Evolutionary conservation across 192 early-diverging fungal genomes (phyloP).

Genomic region (Linderina pennispora): DNA sequence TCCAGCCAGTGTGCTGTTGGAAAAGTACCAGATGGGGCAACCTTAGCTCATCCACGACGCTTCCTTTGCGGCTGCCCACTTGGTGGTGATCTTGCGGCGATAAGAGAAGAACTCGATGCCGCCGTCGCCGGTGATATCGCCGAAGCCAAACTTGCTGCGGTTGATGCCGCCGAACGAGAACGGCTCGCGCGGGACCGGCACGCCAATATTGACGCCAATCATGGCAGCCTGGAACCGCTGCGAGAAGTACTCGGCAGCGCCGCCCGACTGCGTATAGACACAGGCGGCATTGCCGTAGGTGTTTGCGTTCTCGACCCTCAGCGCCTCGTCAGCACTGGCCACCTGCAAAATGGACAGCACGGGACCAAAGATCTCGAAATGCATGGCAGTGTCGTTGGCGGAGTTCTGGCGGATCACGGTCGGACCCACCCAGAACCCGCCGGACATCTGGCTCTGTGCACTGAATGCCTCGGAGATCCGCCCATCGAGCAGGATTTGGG

Average conservation of each 20-base stretch:
- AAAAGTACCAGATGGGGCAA: too few relatives aligned
- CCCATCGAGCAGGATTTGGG: conserved; percentile 66
- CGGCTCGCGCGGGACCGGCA: conserved; percentile 68
- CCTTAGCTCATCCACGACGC: conserved; percentile 56
- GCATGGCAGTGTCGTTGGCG: conserved; percentile 55
- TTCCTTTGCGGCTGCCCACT: conserved; percentile 60
- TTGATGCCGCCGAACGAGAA: conserved; percentile 80
- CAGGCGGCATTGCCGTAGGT: conserved; percentile 66
- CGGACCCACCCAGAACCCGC: conserved; percentile 71
- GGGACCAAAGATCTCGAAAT: conserved; percentile 81
- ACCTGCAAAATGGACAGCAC: conserved; percentile 61
- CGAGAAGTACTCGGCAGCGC: conserved; percentile 61
- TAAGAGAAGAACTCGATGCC: conserved; percentile 72
- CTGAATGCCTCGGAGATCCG: conserved; percentile 36
- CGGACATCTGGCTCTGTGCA: conserved; percentile 16
- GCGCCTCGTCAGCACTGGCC: conserved; percentile 52
- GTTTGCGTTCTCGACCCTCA: conserved; percentile 69
- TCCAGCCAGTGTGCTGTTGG: too few relatives aligned
- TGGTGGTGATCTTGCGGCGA: conserved; percentile 69
- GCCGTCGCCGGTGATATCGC: conserved; percentile 69
- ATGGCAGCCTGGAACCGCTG: conserved; percentile 69
- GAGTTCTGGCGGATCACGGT: conserved; percentile 59
- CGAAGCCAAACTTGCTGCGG: conserved; percentile 58
- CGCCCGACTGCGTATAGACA: conserved; percentile 61
- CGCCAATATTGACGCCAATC: conserved; percentile 74